phyloP scores from a whole-genome alignment of 345 rosid species.

The Geranium brycei region DNA sequence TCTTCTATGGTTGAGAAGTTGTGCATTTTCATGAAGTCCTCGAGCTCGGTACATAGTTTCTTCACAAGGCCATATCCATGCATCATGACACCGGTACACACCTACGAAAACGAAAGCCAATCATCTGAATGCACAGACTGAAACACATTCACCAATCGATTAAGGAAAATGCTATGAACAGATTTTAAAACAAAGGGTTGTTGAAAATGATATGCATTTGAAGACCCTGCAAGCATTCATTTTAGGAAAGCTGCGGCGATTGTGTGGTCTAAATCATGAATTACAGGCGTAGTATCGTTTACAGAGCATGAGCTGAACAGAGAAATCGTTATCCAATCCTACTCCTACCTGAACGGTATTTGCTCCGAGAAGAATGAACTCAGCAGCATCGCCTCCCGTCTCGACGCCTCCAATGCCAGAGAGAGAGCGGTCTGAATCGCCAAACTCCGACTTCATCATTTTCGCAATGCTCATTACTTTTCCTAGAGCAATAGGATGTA shows the following conservation, averaged over 20 bases:
- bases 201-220: too few relatives aligned
- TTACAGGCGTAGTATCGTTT: too few relatives aligned
- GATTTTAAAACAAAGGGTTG: too few relatives aligned
- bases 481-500: slow-evolving; percentile 84
- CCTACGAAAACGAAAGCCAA: slow-evolving; percentile 26
- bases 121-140: neutral
- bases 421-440: slow-evolving; percentile 43
- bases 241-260: too few relatives aligned
- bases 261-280: too few relatives aligned
- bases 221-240: too few relatives aligned
- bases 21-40: slow-evolving; percentile 82
- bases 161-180: too few relatives aligned
- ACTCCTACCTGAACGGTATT: slow-evolving; percentile 74
- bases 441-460: slow-evolving; percentile 74
- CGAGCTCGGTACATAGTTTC: slow-evolving; percentile 61
- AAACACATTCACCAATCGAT: neutral
- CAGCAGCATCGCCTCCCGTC: slow-evolving; percentile 88
- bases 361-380: slow-evolving; percentile 88
- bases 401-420: slow-evolving; percentile 96
- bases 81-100: slow-evolving; percentile 97
- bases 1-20: slow-evolving; percentile 74
- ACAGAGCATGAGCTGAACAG: too few relatives aligned
- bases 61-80: slow-evolving; percentile 90
- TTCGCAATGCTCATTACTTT: slow-evolving; percentile 87
- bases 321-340: too few relatives aligned